These are phyloP conservation scores for Nephelium lappaceum DNA, from an alignment of 345 rosid genomes.

Conservation along the genomic window DNA sequence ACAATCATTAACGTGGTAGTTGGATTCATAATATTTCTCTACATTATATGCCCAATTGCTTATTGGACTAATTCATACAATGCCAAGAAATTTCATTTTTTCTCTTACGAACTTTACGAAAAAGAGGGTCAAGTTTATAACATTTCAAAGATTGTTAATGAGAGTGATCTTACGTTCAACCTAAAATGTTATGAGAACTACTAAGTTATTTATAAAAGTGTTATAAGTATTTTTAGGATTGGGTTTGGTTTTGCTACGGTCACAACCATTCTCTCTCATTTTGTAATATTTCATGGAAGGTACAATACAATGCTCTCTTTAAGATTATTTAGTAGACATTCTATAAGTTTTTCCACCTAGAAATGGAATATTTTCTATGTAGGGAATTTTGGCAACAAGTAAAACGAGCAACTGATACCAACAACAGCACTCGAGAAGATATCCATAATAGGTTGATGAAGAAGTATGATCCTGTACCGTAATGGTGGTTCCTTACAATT, in stretches of 20 bases:
- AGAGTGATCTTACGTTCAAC: no score
- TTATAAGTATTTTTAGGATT: constrained; percentile 3
- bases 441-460: constrained; percentile 48
- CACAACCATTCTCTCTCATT: constrained; percentile 26
- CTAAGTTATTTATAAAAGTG: constrained; percentile 28
- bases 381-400: constrained; percentile 33
- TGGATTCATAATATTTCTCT: constrained; percentile 26
- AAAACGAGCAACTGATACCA: constrained; percentile 14
- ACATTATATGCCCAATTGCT: constrained; percentile 20
- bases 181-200: no score
- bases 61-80: constrained; percentile 29
- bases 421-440: constrained; percentile 19
- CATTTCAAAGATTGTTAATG: no score
- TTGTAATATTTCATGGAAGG: constrained; percentile 37
- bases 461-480: constrained; percentile 40
- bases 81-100: constrained; percentile 29
- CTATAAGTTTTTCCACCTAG: no score
- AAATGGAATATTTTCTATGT: neutral
- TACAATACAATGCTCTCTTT: neutral
- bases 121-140: no score
- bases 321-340: no score
- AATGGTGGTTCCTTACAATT: constrained; percentile 40
- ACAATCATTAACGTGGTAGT: constrained; percentile 19
- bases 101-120: constrained; percentile 21
- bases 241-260: constrained; percentile 33